A percentile compares a stretch with the other conserved stretches of the same genome.
Conservation (phyloP, 129 eudicot species). For the Smallanthus sonchifolius region DNA sequence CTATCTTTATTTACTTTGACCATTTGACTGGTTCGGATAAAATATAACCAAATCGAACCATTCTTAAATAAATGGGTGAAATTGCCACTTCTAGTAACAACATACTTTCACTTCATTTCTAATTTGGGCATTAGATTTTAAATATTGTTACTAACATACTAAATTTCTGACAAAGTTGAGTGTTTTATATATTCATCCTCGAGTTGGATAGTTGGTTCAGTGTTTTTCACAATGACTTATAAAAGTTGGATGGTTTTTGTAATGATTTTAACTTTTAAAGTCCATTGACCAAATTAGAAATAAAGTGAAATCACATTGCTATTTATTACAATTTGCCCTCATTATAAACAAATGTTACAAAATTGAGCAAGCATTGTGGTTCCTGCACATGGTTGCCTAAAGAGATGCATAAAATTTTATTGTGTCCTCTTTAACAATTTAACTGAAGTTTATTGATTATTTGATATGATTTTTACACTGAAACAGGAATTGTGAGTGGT, state of each 20-base stretch:
- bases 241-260: neutral
- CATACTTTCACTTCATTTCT: neutral
- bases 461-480: slow-evolving; percentile 17
- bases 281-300: neutral
- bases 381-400: neutral
- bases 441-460: slow-evolving; percentile 6
- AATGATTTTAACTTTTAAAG: neutral
- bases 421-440: slow-evolving; percentile 4
- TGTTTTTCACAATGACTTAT: neutral
- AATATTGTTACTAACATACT: neutral
- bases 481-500: slow-evolving; percentile 39
- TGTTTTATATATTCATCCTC: neutral
- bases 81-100: neutral
- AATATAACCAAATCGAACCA: neutral
- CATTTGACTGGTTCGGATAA: neutral
- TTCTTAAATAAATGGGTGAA: neutral
- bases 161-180: neutral
- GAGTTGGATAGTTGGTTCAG: neutral
- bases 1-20: neutral
- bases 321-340: neutral
- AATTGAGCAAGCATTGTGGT: neutral
- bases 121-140: neutral
- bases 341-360: slow-evolving; percentile 1
- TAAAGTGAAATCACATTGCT: neutral
- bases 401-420: neutral